Base-by-base conservation (phyloP, 208 protist genomes). In the Trypanosoma mega region DNA sequence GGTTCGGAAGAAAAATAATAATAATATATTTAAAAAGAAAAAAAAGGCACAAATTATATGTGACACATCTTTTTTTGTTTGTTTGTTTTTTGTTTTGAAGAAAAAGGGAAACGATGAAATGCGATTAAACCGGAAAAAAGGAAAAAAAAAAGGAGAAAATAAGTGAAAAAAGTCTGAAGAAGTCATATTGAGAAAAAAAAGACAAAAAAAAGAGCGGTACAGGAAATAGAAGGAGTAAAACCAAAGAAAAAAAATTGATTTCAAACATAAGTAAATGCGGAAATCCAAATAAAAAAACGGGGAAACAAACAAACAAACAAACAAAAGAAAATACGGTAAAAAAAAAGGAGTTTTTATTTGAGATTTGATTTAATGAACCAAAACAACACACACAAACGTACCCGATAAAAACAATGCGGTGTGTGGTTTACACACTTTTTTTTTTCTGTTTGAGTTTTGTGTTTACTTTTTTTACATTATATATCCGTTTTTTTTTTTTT, bases 41-140 rank as follows among this genome's bases (percentile, higher is more conserved):
- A n/a, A n/a, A n/a, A n/a, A n/a, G n/a, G n/a, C n/a, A n/a, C n/a
- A n/a, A n/a, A n/a, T n/a, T n/a, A n/a, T n/a, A n/a, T n/a, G n/a
- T n/a, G n/a, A 48, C 7, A 48, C 11, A 14, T 2, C 21, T 36
- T 37, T 29, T 33, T 24, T 49, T 61, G 31, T 61, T 23, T 34
- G 14, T 54, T 54, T 33, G 4, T 54, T 54, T 24, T 54, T 24
- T 26, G 21, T 54, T 54, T 54, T 54, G 34, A 39, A 39, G 6
- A 6, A 39, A 39, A 16, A 39, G 12, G 12, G 12, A 39, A 39
- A 39, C 6, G 12, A 39, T 16, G 12, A 39, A 39, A 39, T 39
- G 12, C 8, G 12, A 16, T 39, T 16, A 39, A 39, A 39, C 6
- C 6, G 12, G 34, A 12, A 39, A 39, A 39, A 39, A 39, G 12